A percentile compares a stretch with the other conserved stretches of the same genome.
Evolutionary conservation across 768 basidiomycete genomes (phyloP).

Genomic region (Boletus pseudo-olivaceus): DNA sequence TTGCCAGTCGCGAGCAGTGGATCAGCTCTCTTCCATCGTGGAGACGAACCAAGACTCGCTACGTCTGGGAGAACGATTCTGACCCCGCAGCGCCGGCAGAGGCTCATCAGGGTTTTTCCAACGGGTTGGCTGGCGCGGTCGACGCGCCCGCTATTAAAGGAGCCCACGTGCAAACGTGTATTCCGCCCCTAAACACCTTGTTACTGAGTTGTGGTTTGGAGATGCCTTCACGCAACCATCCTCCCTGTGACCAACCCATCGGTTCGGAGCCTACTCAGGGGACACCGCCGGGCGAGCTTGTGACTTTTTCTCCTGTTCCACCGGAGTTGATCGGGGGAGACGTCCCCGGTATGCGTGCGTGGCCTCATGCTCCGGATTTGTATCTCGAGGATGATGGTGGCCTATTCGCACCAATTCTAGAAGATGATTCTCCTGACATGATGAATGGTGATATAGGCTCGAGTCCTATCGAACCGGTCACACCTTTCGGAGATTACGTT

Average conservation of each 20-base stretch:
- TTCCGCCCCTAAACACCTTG: constrained; percentile 62
- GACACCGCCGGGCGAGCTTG: neutral
- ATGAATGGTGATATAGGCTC: constrained; percentile 52
- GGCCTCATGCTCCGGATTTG: constrained; percentile 17
- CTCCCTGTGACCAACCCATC: constrained; percentile 32
- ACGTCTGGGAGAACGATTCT: constrained; percentile 59
- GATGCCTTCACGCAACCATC: constrained; percentile 7
- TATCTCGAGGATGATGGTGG: constrained; percentile 27
- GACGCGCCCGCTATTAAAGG: constrained; percentile 85
- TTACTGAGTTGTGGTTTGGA: constrained; percentile 6
- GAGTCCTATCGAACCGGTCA: constrained; percentile 71
- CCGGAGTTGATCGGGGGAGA: constrained; percentile 14
- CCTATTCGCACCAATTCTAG: constrained; percentile 60
- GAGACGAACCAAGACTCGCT: constrained; percentile 64
- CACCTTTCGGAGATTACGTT: constrained; percentile 73
- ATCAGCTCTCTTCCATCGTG: constrained; percentile 66
- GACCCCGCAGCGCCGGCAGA: constrained; percentile 3
- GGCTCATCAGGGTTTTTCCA: constrained; percentile 56
- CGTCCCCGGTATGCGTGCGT: constrained; percentile 5
- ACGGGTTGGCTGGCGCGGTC: constrained; percentile 73
- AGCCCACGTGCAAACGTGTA: constrained; percentile 77
- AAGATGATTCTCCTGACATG: constrained; percentile 60
- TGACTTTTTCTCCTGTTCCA: neutral
- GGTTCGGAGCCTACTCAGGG: neutral
- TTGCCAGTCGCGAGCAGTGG: constrained; percentile 70